phyloP scores from a whole-genome alignment of 1,284 basidiomycete genomes.

The Cystobasidium sp. region DNA sequence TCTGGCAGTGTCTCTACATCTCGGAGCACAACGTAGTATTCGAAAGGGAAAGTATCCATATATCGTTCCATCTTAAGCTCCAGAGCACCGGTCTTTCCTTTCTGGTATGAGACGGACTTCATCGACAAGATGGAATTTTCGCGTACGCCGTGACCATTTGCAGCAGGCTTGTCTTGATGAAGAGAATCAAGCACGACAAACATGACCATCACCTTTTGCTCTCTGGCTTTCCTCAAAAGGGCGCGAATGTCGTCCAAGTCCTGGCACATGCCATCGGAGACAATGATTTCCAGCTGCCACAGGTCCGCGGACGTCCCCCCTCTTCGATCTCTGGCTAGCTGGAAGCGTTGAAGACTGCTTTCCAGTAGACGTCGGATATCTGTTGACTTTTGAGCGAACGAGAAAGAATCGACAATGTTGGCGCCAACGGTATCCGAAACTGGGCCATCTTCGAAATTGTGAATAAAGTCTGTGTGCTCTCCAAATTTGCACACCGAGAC shows the following conservation, averaged over 20 bases:
- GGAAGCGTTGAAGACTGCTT: slow-evolving; percentile 75
- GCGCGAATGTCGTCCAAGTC: slow-evolving; percentile 85
- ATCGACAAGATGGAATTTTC: slow-evolving; percentile 80
- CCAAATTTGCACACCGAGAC: slow-evolving; percentile 92
- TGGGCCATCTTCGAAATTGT: slow-evolving; percentile 73
- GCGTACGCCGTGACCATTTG: neutral
- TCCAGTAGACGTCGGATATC: slow-evolving; percentile 87
- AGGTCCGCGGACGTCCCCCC: slow-evolving; percentile 68
- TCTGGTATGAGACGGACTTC: slow-evolving; percentile 87
- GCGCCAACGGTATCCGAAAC: slow-evolving; percentile 80
- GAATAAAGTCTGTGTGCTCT: slow-evolving; percentile 81
- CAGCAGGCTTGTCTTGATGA: slow-evolving; percentile 49
- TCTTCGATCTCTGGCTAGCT: slow-evolving; percentile 52
- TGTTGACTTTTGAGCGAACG: slow-evolving; percentile 88
- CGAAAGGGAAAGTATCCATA: slow-evolving; percentile 95
- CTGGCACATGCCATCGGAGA: slow-evolving; percentile 97
- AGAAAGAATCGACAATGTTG: slow-evolving; percentile 80
- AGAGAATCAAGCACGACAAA: slow-evolving; percentile 95
- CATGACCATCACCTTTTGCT: slow-evolving; percentile 92
- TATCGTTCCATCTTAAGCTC: slow-evolving; percentile 89
- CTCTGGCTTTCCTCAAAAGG: slow-evolving; percentile 80
- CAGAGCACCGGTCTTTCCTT: slow-evolving; percentile 75
- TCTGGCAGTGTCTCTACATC: slow-evolving; percentile 91
- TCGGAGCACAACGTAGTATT: slow-evolving; percentile 92
- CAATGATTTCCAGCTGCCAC: slow-evolving; percentile 98